These are phyloP conservation scores for Eutrema heterophyllum DNA, from an alignment of 345 rosid species.

Conservation along the genomic window DNA sequence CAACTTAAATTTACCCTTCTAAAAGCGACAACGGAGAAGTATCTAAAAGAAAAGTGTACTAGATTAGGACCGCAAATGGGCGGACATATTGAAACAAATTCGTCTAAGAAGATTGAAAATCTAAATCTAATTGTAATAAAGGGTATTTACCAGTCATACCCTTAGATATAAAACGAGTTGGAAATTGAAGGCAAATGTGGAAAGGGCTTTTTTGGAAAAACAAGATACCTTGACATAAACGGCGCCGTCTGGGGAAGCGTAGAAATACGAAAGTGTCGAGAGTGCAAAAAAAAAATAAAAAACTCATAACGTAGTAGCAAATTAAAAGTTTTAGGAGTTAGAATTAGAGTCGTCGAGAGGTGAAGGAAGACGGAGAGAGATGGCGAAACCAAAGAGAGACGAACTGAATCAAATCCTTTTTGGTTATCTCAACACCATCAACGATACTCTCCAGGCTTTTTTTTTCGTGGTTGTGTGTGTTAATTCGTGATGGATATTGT, in stretches of 20 bases:
- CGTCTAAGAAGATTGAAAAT: too few relatives aligned
- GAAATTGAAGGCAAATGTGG: too few relatives aligned
- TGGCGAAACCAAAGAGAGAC: conserved; percentile 53
- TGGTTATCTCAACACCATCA: conserved; percentile 51
- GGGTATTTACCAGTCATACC: too few relatives aligned
- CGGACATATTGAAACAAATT: too few relatives aligned
- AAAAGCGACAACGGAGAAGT: too few relatives aligned
- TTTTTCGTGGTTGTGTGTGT: background rate
- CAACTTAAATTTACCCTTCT: too few relatives aligned
- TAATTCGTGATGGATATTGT: background rate
- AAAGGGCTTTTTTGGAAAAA: too few relatives aligned
- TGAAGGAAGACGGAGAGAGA: conserved; percentile 27
- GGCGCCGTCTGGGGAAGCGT: background rate
- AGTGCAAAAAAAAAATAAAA: too few relatives aligned
- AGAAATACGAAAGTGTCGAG: background rate
- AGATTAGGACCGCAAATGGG: too few relatives aligned
- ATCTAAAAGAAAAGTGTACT: too few relatives aligned
- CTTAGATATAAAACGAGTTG: too few relatives aligned
- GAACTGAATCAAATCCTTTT: conserved; percentile 42
- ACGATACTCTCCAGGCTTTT: conserved; percentile 68
- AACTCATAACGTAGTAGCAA: background rate
- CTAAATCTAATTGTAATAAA: too few relatives aligned
- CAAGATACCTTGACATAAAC: background rate
- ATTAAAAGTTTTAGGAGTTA: background rate
- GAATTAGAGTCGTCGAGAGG: background rate